Evolutionary conservation across 2,329 filamentous ascomycete species (phyloP).

Genomic region (Calycina herbarum): DNA sequence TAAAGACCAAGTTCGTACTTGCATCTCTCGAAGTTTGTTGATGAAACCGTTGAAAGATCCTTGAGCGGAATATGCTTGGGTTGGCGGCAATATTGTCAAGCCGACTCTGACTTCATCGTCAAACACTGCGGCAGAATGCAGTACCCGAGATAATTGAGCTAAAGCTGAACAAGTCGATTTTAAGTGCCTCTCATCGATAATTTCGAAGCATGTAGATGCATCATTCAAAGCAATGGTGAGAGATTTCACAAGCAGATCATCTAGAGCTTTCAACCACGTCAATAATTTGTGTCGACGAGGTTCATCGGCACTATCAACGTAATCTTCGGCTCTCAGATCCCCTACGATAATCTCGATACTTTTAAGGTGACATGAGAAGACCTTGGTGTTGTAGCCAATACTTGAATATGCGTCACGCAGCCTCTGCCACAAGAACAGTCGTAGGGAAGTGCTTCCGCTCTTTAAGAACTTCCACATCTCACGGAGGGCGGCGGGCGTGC

Average conservation of each 20-base stretch:
- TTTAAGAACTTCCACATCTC: constrained; percentile 86
- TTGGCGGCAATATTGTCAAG: constrained; percentile 60
- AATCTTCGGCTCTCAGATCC: constrained; percentile 63
- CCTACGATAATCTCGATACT: constrained; percentile 80
- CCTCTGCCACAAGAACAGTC: constrained; percentile 85
- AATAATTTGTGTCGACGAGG: constrained; percentile 71
- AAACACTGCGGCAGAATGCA: constrained; percentile 78
- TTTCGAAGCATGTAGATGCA: constrained; percentile 69
- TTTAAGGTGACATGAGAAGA: constrained; percentile 82
- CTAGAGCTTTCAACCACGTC: constrained; percentile 74
- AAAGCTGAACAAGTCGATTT: constrained; percentile 71
- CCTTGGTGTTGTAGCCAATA: constrained; percentile 84
- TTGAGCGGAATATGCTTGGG: constrained; percentile 46
- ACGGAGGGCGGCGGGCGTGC: constrained; percentile 48
- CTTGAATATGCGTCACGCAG: constrained; percentile 85
- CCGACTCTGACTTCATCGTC: constrained; percentile 86
- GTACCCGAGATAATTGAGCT: constrained; percentile 67
- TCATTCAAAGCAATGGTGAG: constrained; percentile 70
- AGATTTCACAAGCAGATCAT: constrained; percentile 72
- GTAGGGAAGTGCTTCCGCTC: constrained; percentile 77
- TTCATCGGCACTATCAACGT: constrained; percentile 54
- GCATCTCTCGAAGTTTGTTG: constrained; percentile 79
- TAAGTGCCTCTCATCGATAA: constrained; percentile 78
- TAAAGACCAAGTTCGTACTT: constrained; percentile 84
- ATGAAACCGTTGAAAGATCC: constrained; percentile 55